phyloP scores from a whole-genome alignment of 2,329 filamentous ascomycete genomes.

The Annulohypoxylon truncatum region DNA sequence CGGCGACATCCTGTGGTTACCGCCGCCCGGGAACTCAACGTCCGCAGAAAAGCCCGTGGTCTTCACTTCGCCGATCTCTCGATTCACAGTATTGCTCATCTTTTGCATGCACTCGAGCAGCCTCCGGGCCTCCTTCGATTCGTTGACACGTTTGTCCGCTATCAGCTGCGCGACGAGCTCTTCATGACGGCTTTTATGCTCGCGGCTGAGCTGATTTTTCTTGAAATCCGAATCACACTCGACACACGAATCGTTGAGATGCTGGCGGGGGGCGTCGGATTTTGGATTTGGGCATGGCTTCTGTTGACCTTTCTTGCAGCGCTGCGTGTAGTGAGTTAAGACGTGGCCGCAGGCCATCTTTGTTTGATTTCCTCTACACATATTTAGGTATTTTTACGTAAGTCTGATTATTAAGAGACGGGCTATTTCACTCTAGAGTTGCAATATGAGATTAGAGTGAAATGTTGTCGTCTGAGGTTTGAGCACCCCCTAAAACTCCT shows the following conservation, averaged over 20 bases:
- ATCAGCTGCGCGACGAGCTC: slow-evolving; percentile 43
- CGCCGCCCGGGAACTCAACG: slow-evolving; percentile 21
- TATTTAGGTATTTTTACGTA: slow-evolving; percentile 26
- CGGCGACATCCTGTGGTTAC: neutral
- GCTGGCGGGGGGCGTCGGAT: slow-evolving; percentile 30
- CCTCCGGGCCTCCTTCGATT: neutral
- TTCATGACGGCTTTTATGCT: slow-evolving; percentile 2
- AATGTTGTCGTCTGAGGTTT: neutral
- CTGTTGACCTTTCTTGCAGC: slow-evolving; percentile 14
- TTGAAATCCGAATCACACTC: slow-evolving; percentile 50
- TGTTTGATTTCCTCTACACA: slow-evolving; percentile 44
- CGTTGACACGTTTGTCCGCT: slow-evolving; percentile 30
- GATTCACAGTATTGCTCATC: neutral
- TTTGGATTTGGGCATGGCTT: slow-evolving; percentile 10
- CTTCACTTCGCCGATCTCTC: slow-evolving; percentile 8
- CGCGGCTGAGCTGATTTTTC: slow-evolving; percentile 39
- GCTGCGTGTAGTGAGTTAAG: slow-evolving; percentile 34
- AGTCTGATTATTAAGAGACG: neutral
- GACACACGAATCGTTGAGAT: slow-evolving; percentile 54
- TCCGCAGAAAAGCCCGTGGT: neutral
- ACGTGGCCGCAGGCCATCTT: slow-evolving; percentile 46
- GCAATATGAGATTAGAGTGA: neutral
- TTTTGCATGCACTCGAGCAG: neutral
- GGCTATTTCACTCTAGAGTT: neutral
- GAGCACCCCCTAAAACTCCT: neutral